These are phyloP conservation scores for Boletus eberwhitei DNA, from an alignment of 768 basidiomycete species.

Conservation along the genomic window DNA sequence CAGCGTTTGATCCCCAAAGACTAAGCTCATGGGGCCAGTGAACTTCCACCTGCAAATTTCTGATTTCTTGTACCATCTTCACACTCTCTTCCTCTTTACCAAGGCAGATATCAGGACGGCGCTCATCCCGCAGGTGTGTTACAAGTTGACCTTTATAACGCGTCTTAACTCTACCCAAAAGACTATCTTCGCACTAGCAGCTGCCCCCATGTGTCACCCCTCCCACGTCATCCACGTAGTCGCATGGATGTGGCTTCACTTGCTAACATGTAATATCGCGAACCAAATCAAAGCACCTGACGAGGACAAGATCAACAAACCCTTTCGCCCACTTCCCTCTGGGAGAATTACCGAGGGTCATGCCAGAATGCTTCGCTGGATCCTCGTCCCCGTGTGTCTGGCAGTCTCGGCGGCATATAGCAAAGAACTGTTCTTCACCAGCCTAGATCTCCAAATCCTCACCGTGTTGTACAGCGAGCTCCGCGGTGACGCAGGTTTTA, in stretches of 20 bases:
- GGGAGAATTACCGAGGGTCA: constrained; percentile 34
- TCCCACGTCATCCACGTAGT: constrained; percentile 21
- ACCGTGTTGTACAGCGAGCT: constrained; percentile 36
- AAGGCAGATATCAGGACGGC: constrained; percentile 17
- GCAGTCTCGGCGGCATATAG: constrained; percentile 31
- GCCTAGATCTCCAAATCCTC: constrained; percentile 21
- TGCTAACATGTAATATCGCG: constrained; percentile 37
- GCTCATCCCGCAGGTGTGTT: constrained; percentile 20
- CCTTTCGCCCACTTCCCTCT: constrained; percentile 41
- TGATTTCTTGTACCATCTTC: constrained; percentile 12
- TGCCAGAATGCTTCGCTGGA: constrained; percentile 37
- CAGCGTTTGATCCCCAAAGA: neutral
- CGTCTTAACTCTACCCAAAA: constrained; percentile 4
- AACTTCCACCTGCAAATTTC: neutral
- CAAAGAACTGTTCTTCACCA: constrained; percentile 25
- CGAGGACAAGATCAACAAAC: constrained; percentile 42
- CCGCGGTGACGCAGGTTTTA: constrained; percentile 25
- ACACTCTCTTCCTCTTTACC: constrained; percentile 24
- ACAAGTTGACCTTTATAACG: neutral
- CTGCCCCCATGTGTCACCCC: constrained; percentile 17
- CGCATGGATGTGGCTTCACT: constrained; percentile 43
- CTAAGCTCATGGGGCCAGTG: neutral
- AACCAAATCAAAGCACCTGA: constrained; percentile 38
- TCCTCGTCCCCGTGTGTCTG: constrained; percentile 32
- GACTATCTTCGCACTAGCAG: constrained; percentile 31